Conservation (phyloP, 1,139 yeast genomes). For the Debaryomyces subglobosus region DNA sequence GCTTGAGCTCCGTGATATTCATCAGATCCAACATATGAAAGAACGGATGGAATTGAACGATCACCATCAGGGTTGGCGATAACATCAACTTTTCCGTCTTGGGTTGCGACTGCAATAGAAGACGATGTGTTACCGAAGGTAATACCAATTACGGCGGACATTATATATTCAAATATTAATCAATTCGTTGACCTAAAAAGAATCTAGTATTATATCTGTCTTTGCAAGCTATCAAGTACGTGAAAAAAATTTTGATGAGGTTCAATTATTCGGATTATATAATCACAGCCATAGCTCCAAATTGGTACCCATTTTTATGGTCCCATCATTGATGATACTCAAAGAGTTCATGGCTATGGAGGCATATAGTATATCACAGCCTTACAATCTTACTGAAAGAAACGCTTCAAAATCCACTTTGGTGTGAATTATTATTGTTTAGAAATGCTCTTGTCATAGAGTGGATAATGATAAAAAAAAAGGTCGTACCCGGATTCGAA, state of each 20-base stretch:
- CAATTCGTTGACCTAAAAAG: constrained; percentile 4
- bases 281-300: not conserved
- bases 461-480: constrained; percentile 33
- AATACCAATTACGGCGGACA: constrained; percentile 80
- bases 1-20: constrained; percentile 99
- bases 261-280: constrained; percentile 4
- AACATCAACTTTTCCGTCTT: constrained; percentile 92
- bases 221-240: not conserved
- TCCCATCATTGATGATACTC: not conserved
- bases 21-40: constrained; percentile 90
- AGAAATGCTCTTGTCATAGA: not conserved
- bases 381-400: not conserved
- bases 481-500: constrained; percentile 97
- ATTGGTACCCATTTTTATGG: not conserved
- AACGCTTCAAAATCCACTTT: not conserved
- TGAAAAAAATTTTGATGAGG: constrained; percentile 11
- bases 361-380: not conserved
- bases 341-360: not conserved
- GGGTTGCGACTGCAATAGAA: constrained; percentile 86
- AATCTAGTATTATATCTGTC: not conserved
- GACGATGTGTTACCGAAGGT: constrained; percentile 97
- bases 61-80: constrained; percentile 99
- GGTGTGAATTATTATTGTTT: not conserved
- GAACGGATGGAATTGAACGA: constrained; percentile 91
- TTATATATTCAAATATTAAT: constrained; percentile 11